Conservation (phyloP, 1,139 yeast species). For the Oligophagozyma castellii region DNA sequence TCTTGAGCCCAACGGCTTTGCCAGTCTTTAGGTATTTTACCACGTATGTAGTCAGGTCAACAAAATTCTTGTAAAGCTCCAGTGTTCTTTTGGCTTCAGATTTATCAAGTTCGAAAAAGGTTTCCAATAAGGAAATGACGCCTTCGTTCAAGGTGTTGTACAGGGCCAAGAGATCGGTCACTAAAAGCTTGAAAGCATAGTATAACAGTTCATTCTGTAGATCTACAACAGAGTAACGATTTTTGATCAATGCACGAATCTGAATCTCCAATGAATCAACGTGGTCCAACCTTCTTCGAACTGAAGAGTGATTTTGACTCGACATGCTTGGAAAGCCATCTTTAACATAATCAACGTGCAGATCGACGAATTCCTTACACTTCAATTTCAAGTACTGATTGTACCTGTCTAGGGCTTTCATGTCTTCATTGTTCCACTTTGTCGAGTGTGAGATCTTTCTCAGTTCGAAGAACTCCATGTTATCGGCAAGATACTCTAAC, state of each 20-base stretch:
- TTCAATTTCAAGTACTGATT: constrained; percentile 56
- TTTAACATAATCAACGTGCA: constrained; percentile 60
- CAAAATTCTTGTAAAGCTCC: constrained; percentile 71
- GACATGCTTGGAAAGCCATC: constrained; percentile 42
- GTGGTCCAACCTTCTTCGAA: constrained; percentile 33
- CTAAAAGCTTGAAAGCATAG: constrained; percentile 75
- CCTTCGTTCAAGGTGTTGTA: constrained; percentile 92
- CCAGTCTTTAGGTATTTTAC: constrained; percentile 82
- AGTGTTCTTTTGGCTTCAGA: constrained; percentile 80
- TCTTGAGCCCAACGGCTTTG: constrained; percentile 78
- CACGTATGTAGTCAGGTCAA: constrained; percentile 75
- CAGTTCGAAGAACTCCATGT: constrained; percentile 40
- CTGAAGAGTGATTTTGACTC: neutral
- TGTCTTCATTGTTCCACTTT: constrained; percentile 36
- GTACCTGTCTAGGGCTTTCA: constrained; percentile 53
- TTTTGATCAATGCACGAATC: constrained; percentile 60
- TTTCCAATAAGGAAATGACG: constrained; percentile 81
- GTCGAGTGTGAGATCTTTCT: constrained; percentile 19
- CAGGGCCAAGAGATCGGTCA: constrained; percentile 69
- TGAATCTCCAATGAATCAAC: constrained; percentile 76
- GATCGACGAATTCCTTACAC: constrained; percentile 51
- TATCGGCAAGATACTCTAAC: constrained; percentile 46
- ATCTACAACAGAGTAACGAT: constrained; percentile 55
- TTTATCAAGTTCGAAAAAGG: constrained; percentile 83
- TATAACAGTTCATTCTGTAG: constrained; percentile 70